Evolutionary conservation across 495 filamentous ascomycete genomes (phyloP).

Genomic region (Cenococcum geophilum): DNA sequence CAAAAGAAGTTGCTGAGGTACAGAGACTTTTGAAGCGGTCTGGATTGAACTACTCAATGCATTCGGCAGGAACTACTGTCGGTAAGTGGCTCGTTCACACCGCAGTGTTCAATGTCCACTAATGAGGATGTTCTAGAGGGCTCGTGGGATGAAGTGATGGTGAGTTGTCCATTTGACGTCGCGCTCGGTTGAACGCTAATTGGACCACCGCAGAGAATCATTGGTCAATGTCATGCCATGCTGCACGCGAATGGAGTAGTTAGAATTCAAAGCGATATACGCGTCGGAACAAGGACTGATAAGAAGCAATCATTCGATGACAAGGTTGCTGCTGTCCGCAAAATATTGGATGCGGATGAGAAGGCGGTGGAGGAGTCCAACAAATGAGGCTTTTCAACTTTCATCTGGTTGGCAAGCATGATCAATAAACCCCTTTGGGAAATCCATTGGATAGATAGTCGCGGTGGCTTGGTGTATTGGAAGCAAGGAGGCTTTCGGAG

Average conservation of each 20-base stretch:
- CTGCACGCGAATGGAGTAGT: conserved; percentile 77
- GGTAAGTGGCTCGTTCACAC: conserved; percentile 50
- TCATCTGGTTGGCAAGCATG: neutral
- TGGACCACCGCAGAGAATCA: conserved; percentile 39
- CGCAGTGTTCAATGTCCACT: conserved; percentile 2
- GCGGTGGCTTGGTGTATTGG: no score
- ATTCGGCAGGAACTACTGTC: conserved; percentile 85
- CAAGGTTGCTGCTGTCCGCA: conserved; percentile 60
- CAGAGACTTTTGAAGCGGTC: conserved; percentile 77
- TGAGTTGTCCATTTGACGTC: conserved; percentile 23
- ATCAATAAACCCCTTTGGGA: no score
- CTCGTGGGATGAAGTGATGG: conserved; percentile 83
- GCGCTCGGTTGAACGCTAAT: neutral
- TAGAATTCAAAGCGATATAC: conserved; percentile 82
- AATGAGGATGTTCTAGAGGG: conserved; percentile 55
- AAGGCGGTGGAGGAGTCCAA: neutral
- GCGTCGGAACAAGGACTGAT: conserved; percentile 72
- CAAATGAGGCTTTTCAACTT: neutral
- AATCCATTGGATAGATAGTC: no score
- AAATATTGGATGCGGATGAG: conserved; percentile 47
- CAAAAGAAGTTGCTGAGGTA: conserved; percentile 79
- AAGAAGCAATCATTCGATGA: conserved; percentile 61
- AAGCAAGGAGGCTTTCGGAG: no score
- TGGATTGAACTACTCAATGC: conserved; percentile 78
- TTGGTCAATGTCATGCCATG: conserved; percentile 83